Base-by-base conservation (phyloP, 495 filamentous ascomycete genomes). In the Penicillium goetzii region DNA sequence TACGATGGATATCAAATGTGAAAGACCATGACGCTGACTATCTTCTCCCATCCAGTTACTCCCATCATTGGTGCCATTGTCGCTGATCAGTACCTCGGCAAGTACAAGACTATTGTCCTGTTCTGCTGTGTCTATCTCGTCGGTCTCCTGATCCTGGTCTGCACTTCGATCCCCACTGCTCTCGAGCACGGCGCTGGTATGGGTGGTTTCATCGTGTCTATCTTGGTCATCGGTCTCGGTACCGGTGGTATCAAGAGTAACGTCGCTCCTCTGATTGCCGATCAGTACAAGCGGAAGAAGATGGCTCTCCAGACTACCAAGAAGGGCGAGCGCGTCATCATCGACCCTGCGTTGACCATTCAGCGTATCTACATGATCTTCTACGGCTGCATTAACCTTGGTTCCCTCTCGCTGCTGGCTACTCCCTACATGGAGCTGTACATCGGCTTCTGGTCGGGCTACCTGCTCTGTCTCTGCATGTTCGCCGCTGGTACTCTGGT, bases 211-310 rank as follows among this genome's bases (percentile, higher is more conserved):
- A 79, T 81, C 56, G 78, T 74, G 8, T 69, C 80, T 6, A 80
- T 84, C 58, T 64, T 81, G 50, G 70, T 82, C 36, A 79, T 83
- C 34, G 80, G 80, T 66, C 62, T 82, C 23, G 82, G 82, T 56
- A 84, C 82, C 28, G 91, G 91, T 80, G 85, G 88, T 77, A 89
- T 95, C 78, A 94, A 94, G 76, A 87, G 89, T 69, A 88, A 88
- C 64, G 83, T 84, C 33, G 78, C 78, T 52, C 78, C 78, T 66
- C 64, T 80, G 73, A 84, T 93, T 67, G 90, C 90, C 45, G 91
- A 93, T 65, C 91, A 94, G 75, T 88, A 85, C 59, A 85, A 85
- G 64, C 82, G 87, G 30, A 86, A 87, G 67, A 88, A 84, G 65
- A 79, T 86, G 79, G 81, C 75, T 14, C 69, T 86, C 49, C 66